Conservation (phyloP, 352 stramenopile species). For the Phytophthora pseudosyringae region DNA sequence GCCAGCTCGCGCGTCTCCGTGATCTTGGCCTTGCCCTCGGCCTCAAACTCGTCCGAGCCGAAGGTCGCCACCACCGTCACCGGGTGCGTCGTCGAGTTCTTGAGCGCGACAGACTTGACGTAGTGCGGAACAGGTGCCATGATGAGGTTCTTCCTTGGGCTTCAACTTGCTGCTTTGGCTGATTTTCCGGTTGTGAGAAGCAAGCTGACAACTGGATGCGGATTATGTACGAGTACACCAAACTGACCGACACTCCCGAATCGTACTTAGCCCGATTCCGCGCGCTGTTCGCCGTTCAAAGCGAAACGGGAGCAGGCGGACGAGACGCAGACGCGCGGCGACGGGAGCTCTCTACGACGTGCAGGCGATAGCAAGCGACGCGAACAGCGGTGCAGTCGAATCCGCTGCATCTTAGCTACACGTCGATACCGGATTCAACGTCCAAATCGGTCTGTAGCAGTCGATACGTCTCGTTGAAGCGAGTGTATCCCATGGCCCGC, state of each 20-base stretch:
- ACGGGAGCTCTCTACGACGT: constrained; percentile 7
- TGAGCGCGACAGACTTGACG: constrained; percentile 75
- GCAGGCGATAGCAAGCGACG: constrained; percentile 1
- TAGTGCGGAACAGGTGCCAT: constrained; percentile 70
- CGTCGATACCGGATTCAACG: constrained; percentile 14
- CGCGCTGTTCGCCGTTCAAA: constrained; percentile 9
- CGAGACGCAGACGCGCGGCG: neutral
- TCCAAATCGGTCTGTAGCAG: neutral
- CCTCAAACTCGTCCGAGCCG: constrained; percentile 73
- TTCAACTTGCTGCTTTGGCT: constrained; percentile 32
- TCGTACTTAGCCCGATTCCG: constrained; percentile 26
- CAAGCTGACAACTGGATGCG: constrained; percentile 10
- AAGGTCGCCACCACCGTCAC: constrained; percentile 72
- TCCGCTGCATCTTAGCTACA: constrained; percentile 8
- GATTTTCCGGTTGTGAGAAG: constrained; percentile 22
- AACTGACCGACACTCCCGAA: constrained; percentile 15
- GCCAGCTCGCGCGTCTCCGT: constrained; percentile 57
- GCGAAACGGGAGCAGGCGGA: constrained; percentile 11
- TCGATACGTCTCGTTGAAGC: constrained; percentile 2
- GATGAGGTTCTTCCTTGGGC: constrained; percentile 3
- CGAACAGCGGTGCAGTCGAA: neutral
- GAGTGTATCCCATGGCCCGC: constrained; percentile 33
- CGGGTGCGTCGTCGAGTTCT: constrained; percentile 64
- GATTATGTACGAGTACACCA: constrained; percentile 28
- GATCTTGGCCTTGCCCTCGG: constrained; percentile 73